phyloP scores from a whole-genome alignment of 768 basidiomycete genomes.

The Tulasnella sp. region DNA sequence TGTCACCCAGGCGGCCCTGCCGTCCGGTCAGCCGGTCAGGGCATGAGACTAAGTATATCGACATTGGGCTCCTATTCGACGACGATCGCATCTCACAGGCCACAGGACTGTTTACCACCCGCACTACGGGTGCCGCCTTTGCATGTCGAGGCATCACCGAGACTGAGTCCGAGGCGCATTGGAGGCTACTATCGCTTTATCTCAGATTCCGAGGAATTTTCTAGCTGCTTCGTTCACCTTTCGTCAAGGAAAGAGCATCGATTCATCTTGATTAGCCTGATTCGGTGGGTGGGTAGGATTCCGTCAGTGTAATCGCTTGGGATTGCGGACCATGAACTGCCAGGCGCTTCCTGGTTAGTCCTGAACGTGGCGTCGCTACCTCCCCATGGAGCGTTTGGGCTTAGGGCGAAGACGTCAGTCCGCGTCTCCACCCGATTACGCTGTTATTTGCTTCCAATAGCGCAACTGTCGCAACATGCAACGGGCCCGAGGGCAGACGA shows the following conservation, averaged over 20 bases:
- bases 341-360: conserved; percentile 6
- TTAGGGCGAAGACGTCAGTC: neutral
- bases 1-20: neutral
- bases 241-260: neutral
- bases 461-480: neutral
- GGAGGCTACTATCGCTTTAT: conserved; percentile 15
- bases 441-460: neutral
- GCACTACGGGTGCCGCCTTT: conserved; percentile 3
- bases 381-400: conserved; percentile 3
- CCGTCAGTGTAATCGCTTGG: neutral
- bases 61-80: neutral
- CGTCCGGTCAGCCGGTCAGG: neutral
- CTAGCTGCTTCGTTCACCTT: neutral
- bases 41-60: neutral
- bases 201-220: conserved; percentile 16
- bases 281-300: neutral
- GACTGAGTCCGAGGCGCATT: neutral
- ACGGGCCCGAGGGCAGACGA: neutral
- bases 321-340: neutral
- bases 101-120: neutral
- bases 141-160: conserved; percentile 7
- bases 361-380: neutral
- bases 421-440: neutral
- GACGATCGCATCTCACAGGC: conserved; percentile 18
- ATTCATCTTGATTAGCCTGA: conserved; percentile 4